Conservation (phyloP, 495 filamentous ascomycete genomes). For the Hypoxylon fuscum region DNA sequence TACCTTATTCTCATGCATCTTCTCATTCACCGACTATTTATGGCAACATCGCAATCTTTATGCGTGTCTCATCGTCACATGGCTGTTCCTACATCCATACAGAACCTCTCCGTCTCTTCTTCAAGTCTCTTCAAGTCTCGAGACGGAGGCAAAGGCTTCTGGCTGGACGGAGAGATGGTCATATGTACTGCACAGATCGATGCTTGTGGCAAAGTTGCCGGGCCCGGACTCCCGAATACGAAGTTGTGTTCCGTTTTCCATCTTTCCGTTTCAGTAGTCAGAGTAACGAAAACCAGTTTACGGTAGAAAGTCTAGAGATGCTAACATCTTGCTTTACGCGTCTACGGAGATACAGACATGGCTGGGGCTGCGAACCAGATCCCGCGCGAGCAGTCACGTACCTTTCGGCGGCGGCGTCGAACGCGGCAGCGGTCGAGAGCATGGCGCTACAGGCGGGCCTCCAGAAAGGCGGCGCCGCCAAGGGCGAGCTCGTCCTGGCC, state of each 20-base stretch:
- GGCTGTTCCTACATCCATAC: slow-evolving; percentile 20
- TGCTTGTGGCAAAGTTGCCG: slow-evolving; percentile 37
- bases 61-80: slow-evolving; percentile 22
- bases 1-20: neutral
- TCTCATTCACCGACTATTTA: slow-evolving; percentile 30
- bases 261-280: neutral
- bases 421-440: slow-evolving; percentile 85
- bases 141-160: slow-evolving; percentile 5
- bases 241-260: slow-evolving; percentile 23
- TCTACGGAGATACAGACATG: slow-evolving; percentile 68
- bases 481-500: slow-evolving; percentile 96
- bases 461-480: slow-evolving; percentile 93
- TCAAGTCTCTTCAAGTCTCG: neutral
- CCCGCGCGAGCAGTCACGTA: slow-evolving; percentile 79
- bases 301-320: neutral
- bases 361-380: slow-evolving; percentile 86
- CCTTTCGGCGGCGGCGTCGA: slow-evolving; percentile 88
- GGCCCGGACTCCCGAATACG: slow-evolving; percentile 23
- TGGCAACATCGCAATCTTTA: slow-evolving; percentile 19
- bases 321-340: slow-evolving; percentile 27
- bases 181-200: slow-evolving; percentile 23
- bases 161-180: neutral
- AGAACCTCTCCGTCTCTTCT: slow-evolving; percentile 6
- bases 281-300: too few species aligned
- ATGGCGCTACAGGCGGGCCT: slow-evolving; percentile 83